Percentiles rank a stretch among this genome's conserved stretches.
Conservation (phyloP, 1,139 yeast species). For the Geotrichum histeridarum region DNA sequence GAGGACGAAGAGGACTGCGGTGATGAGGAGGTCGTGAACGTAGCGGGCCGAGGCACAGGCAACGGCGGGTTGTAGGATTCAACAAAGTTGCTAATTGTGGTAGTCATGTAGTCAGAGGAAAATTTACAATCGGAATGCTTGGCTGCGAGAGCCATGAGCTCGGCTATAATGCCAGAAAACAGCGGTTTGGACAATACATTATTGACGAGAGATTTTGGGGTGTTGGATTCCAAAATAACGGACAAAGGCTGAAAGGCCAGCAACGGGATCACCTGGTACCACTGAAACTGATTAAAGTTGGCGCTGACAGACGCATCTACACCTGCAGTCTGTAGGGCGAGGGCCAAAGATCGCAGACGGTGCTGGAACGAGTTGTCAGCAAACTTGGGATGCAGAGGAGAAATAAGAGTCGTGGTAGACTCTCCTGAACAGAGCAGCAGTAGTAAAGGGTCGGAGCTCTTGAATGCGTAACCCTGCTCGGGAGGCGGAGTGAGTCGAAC, state of each 20-base stretch:
- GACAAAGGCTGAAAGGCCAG: slow-evolving; percentile 74
- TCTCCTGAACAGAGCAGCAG: slow-evolving; percentile 18
- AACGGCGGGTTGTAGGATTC: not conserved
- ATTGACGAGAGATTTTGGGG: slow-evolving; percentile 51
- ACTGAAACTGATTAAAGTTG: slow-evolving; percentile 45
- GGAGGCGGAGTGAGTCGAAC: slow-evolving; percentile 20
- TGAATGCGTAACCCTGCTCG: slow-evolving; percentile 11
- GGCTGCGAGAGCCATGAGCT: slow-evolving; percentile 16
- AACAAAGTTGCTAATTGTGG: slow-evolving; percentile 10
- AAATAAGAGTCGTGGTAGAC: slow-evolving; percentile 20
- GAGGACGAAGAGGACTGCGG: slow-evolving; percentile 17
- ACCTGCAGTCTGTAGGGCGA: slow-evolving; percentile 16
- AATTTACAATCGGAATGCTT: slow-evolving; percentile 15
- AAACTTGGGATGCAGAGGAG: slow-evolving; percentile 22
- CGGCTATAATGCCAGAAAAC: slow-evolving; percentile 54
- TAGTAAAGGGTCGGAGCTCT: slow-evolving; percentile 19
- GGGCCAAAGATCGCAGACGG: slow-evolving; percentile 1
- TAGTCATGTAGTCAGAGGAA: slow-evolving; percentile 14
- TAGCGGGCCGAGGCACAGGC: not conserved
- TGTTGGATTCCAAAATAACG: slow-evolving; percentile 64
- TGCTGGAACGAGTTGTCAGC: slow-evolving; percentile 11
- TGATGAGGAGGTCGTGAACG: slow-evolving; percentile 21
- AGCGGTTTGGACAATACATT: slow-evolving; percentile 83
- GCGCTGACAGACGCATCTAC: slow-evolving; percentile 15
- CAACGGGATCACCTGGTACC: slow-evolving; percentile 78